phyloP scores from a whole-genome alignment of 176 grass and related monocot species.

The Bothriochloa decipiens region DNA sequence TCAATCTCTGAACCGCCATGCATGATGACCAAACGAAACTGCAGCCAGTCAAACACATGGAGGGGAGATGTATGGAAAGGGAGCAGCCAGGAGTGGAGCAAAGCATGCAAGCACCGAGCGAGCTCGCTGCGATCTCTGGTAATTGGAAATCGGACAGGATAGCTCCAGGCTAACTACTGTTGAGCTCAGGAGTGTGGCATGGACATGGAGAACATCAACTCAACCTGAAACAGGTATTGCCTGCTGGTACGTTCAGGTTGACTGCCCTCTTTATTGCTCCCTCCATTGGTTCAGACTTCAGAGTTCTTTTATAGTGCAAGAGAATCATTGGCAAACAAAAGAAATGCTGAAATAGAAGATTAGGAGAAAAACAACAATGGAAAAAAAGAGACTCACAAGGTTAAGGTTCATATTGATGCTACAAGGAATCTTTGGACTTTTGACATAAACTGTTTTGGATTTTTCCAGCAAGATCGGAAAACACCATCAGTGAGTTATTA shows the following conservation, averaged over 20 bases:
- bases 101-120: slow-evolving; percentile 6
- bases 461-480: background rate
- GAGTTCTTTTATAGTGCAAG: background rate
- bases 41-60: slow-evolving; percentile 16
- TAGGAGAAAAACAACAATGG: background rate
- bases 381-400: background rate
- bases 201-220: slow-evolving; percentile 59
- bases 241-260: slow-evolving; percentile 30
- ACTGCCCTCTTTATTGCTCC: slow-evolving; percentile 1
- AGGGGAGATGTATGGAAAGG: slow-evolving; percentile 21
- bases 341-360: background rate
- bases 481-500: background rate
- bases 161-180: slow-evolving; percentile 32
- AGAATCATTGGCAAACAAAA: background rate
- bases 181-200: slow-evolving; percentile 29
- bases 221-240: slow-evolving; percentile 30
- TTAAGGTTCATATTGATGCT: background rate
- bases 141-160: slow-evolving; percentile 40
- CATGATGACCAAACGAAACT: slow-evolving; percentile 39
- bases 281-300: background rate
- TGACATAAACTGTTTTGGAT: background rate
- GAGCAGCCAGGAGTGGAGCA: slow-evolving; percentile 39
- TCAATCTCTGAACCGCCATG: slow-evolving; percentile 2
- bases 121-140: slow-evolving; percentile 20
- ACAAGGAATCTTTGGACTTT: background rate